phyloP scores from a whole-genome alignment of 2,329 filamentous ascomycete species.

The Thielaviopsis punctulata region DNA sequence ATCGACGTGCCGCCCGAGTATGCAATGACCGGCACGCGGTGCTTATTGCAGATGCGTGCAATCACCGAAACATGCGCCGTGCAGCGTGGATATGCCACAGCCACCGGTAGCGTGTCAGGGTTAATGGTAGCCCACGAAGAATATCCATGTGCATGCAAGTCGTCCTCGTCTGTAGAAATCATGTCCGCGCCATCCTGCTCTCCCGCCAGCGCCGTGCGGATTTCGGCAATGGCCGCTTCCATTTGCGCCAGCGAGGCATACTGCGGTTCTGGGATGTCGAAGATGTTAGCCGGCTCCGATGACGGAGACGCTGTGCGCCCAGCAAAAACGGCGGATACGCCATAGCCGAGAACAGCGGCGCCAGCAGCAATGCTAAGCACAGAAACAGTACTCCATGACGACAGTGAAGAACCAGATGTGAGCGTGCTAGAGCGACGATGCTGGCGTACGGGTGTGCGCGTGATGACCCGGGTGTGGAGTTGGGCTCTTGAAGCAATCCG shows the following conservation, averaged over 20 bases:
- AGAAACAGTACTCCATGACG: not conserved
- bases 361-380: not conserved
- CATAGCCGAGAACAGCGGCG: not conserved
- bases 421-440: not conserved
- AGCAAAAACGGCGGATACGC: not conserved
- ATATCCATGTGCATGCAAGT: conserved; percentile 45
- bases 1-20: conserved; percentile 76
- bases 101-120: conserved; percentile 41
- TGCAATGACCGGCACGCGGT: conserved; percentile 68
- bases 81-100: conserved; percentile 44
- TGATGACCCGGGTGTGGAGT: not conserved
- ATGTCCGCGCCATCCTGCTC: conserved; percentile 28
- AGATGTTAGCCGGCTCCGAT: not conserved
- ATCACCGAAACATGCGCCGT: conserved; percentile 44
- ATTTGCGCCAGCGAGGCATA: conserved; percentile 24
- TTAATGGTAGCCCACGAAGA: conserved; percentile 50
- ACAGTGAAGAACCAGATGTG: not conserved
- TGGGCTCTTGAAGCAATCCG: not conserved
- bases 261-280: conserved; percentile 12
- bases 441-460: not conserved
- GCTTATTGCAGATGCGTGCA: conserved; percentile 55
- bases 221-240: conserved; percentile 31
- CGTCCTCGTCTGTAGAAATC: conserved; percentile 45
- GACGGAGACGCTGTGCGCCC: not conserved
- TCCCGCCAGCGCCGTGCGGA: conserved; percentile 29